Percentiles rank a stretch among this genome's conserved stretches.
Conservation (phyloP, 352 stramenopile genomes). For the Phytopythium chamaehyphon region DNA sequence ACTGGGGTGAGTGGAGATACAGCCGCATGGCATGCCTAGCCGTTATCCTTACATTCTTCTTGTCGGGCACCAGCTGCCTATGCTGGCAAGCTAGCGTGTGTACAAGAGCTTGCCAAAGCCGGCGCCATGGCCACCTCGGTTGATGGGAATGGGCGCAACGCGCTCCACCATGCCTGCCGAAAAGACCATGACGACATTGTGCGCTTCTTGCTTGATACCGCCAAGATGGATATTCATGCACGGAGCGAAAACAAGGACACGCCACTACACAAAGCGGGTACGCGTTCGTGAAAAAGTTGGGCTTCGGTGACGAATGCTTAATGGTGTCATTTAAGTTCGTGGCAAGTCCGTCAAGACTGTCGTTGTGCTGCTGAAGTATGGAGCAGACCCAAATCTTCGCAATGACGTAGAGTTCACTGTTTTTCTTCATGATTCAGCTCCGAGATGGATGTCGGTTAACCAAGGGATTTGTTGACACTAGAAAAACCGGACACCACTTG, state of each 20-base stretch:
- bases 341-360: conserved; percentile 54
- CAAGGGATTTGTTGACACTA: conserved; percentile 6
- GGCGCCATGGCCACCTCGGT: conserved; percentile 30
- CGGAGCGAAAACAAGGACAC: conserved; percentile 69
- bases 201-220: conserved; percentile 38
- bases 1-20: conserved; percentile 46
- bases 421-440: neutral
- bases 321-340: conserved; percentile 16
- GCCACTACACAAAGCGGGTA: conserved; percentile 77
- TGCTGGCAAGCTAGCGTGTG: conserved; percentile 43
- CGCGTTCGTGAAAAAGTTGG: neutral
- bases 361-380: conserved; percentile 55
- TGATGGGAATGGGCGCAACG: conserved; percentile 62
- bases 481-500: conserved; percentile 65
- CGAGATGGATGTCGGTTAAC: too few relatives aligned
- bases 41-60: neutral
- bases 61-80: conserved; percentile 40
- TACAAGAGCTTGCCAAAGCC: conserved; percentile 50
- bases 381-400: conserved; percentile 45
- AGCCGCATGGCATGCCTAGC: neutral
- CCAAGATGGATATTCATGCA: conserved; percentile 54
- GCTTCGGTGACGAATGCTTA: too few relatives aligned
- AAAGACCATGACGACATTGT: conserved; percentile 70
- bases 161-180: conserved; percentile 70
- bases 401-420: conserved; percentile 41